Base-by-base conservation (phyloP, 108 stramenopile species). In the Mayamaea pseudoterrestris region DNA sequence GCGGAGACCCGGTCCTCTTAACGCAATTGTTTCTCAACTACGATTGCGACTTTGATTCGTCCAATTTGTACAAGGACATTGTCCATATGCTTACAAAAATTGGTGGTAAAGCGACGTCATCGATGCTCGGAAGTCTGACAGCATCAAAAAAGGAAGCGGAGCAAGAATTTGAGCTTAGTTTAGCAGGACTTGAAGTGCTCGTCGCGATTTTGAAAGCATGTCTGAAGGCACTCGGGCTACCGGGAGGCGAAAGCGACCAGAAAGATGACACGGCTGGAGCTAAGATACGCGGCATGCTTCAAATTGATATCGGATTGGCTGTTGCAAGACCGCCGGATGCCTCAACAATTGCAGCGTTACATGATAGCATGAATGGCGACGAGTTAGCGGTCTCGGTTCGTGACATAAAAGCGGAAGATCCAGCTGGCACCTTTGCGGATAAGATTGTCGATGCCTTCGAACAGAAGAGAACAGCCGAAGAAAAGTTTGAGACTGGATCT, bases 1-100 rank as follows among this genome's bases (percentile, higher is more conserved):
- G 92, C 58, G 60, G 68, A 5, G 93, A 98, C 66, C 82, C 93
- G 13, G 54, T 58, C 25, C 58, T 89, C 30, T 67, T 97, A 23
- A 77, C 94, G 14, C 93, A 96, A 61, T 57, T 99, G 29, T 99
- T 99, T 63, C 57, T 98, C n/a, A 98, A 96, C 55, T 99, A 98
- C 59, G 99, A 99, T 63, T 98, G 96, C 58, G 97, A 99, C 71
- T 74, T 95, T 37, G 76, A 92, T 65, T 83, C 93, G 0, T 69
- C 78, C 28, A 83, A 86, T 52, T 57, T 98, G 14, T 98, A 91
- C 81, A 78, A 88, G 50, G 83, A 92, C 46, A 93, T 99, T 50
- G 89, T 98, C 2, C 53, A 80, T 42, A 71, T 85, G 35, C 73
- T 98, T 1, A 80, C 93, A 1, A 74, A 82, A 52, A 57, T 98